Evolutionary conservation across 2,329 filamentous ascomycete species (phyloP), one percentile per base, ranked within the genome.

Genomic region (Xylariales sp.): DNA sequence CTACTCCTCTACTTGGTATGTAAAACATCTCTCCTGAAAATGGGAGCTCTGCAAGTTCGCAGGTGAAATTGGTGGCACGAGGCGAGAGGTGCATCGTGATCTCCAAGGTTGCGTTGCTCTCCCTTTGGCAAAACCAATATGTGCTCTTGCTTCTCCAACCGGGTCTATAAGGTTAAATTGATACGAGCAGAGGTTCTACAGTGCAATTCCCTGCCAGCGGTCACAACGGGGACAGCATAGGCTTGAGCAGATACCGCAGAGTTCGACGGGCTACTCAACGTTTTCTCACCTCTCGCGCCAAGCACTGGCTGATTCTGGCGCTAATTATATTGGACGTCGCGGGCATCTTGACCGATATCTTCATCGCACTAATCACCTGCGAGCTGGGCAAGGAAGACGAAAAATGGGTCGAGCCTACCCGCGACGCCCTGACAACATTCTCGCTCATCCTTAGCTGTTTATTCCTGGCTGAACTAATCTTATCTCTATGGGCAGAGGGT

Each of bases 401-500:
- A 47, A 45, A 54, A 1, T 73, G 70, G 69, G 67, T 71, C 5
- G 44, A 49, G 7, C 41, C 48, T 2, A 53, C 66, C 23, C 55
- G 57, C 13, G 45, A 54, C n/a, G 48, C 29, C 0, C 59, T 85
- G 28, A 69, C 69, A 11, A 61, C 68, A 3, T 59, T 74, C 23
- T 74, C 77, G 5, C 57, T 85, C 30, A 62, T 75, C 3, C 78
- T 85, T 52, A 82, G 76, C 39, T 76, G 69, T 47, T 51, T 85
- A 19, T 87, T 87, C 54, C 67, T 86, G 64, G 48, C 70, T 1
- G 83, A 87, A 59, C 57, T 86, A 55, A 38, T 72, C 8, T 60
- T 73, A 3, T 74, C 70, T 20, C 56, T 84, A 3, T 77, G 78
- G 64, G 76, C 76, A 4, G 84, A 81, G 62, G 81, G 81, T 2